A percentile compares a stretch with the other conserved stretches of the same genome.
Conservation (phyloP, 768 basidiomycete species). For the Tricholoma flavovirens region DNA sequence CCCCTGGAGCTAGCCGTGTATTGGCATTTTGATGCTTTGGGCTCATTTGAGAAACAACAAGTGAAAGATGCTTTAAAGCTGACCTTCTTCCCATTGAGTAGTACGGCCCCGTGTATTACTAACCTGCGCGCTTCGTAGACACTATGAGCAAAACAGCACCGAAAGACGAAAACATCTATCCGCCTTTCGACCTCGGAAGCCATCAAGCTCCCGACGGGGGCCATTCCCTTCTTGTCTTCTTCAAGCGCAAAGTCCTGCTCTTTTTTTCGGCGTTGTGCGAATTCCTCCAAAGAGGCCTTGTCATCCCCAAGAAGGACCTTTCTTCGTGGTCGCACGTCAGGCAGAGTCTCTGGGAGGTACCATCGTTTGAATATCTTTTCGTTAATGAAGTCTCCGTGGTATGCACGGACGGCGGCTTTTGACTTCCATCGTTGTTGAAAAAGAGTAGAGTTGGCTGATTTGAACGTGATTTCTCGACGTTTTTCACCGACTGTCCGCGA, state of each 20-base stretch:
- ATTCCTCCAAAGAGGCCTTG: constrained; percentile 45
- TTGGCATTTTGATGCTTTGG: constrained; percentile 79
- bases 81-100: constrained; percentile 88
- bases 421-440: constrained; percentile 91
- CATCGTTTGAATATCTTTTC: constrained; percentile 92
- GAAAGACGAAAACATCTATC: constrained; percentile 88
- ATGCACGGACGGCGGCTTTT: constrained; percentile 82
- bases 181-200: constrained; percentile 90
- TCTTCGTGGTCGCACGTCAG: constrained; percentile 71
- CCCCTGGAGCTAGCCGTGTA: constrained; percentile 86
- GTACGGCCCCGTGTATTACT: constrained; percentile 81
- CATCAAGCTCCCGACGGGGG: constrained; percentile 95
- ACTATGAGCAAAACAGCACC: constrained; percentile 81
- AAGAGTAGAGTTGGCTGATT: constrained; percentile 50
- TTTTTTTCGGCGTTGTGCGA: constrained; percentile 51
- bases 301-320: constrained; percentile 37
- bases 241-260: constrained; percentile 44
- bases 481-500: constrained; percentile 55
- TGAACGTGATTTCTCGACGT: constrained; percentile 53
- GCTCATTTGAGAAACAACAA: constrained; percentile 2
- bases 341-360: constrained; percentile 85
- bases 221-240: constrained; percentile 56
- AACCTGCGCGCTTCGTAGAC: constrained; percentile 86
- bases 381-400: constrained; percentile 92
- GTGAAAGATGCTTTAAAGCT: constrained; percentile 15